Conservation (phyloP, 108 stramenopile species). For the Skeletonema marinoi region DNA sequence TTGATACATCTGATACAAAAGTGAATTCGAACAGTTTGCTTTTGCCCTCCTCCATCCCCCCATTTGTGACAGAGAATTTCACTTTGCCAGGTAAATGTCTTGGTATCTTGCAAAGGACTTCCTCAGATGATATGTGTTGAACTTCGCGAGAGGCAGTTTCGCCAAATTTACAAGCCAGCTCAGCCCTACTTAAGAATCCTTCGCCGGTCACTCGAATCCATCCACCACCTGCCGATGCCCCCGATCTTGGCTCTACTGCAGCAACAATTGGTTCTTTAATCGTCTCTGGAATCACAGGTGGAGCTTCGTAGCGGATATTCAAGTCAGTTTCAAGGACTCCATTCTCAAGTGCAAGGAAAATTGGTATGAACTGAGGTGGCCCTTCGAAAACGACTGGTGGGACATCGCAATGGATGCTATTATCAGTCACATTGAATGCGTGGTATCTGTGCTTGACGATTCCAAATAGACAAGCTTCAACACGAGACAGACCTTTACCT, state of each 20-base stretch:
- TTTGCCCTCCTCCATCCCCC: neutral
- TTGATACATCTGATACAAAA: slow-evolving; percentile 25
- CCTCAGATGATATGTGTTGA: slow-evolving; percentile 22
- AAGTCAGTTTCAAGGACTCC: slow-evolving; percentile 30
- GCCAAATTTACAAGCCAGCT: slow-evolving; percentile 65
- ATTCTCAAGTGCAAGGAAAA: slow-evolving; percentile 28
- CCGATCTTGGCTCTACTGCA: slow-evolving; percentile 9
- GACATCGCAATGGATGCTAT: slow-evolving; percentile 22
- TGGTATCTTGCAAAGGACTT: slow-evolving; percentile 35
- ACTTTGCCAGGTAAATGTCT: slow-evolving; percentile 28
- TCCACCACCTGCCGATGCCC: slow-evolving; percentile 18
- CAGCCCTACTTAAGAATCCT: slow-evolving; percentile 62
- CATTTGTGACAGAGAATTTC: slow-evolving; percentile 23
- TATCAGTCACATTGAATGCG: slow-evolving; percentile 10
- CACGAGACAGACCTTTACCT: slow-evolving; percentile 21
- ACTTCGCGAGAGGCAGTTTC: slow-evolving; percentile 4
- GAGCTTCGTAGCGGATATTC: slow-evolving; percentile 14
- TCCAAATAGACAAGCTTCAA: slow-evolving; percentile 29
- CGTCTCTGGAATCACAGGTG: neutral
- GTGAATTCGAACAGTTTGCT: slow-evolving; percentile 17
- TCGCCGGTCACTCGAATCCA: slow-evolving; percentile 55
- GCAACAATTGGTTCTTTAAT: slow-evolving; percentile 18
- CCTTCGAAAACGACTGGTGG: slow-evolving; percentile 14
- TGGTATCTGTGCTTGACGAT: slow-evolving; percentile 14
- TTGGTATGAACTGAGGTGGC: neutral